A percentile compares a stretch with the other conserved stretches of the same genome.
phyloP scores from a whole-genome alignment of 768 basidiomycete species.

The Leccinum olivaceopallidum region DNA sequence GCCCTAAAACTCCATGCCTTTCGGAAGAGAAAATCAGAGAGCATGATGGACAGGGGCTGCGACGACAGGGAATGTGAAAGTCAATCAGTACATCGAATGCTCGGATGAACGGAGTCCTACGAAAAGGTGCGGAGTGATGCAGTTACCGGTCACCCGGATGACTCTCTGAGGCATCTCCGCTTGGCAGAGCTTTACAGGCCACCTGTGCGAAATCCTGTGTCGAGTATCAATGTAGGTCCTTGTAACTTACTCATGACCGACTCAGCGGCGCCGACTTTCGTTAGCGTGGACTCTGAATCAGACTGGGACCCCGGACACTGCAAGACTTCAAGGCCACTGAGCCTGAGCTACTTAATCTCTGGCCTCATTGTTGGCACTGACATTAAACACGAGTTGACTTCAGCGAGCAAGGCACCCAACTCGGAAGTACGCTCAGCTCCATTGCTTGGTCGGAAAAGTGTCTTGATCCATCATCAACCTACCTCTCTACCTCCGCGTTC shows the following conservation, averaged over 20 bases:
- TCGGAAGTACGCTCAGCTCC: neutral
- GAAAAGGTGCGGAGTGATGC: neutral
- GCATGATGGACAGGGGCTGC: neutral
- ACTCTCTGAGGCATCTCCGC: neutral
- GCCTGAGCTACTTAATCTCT: neutral
- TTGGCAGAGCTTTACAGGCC: neutral
- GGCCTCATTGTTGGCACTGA: conserved; percentile 2
- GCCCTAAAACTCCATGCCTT: neutral
- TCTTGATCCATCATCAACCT: neutral
- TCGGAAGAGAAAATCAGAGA: neutral
- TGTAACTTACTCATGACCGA: too few species aligned
- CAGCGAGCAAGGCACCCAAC: neutral
- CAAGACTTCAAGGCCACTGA: neutral
- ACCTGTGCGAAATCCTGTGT: neutral
- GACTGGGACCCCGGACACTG: conserved; percentile 26
- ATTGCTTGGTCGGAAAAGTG: neutral
- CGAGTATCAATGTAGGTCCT: neutral
- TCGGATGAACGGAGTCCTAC: neutral
- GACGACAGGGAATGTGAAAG: neutral
- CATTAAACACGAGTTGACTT: conserved; percentile 9
- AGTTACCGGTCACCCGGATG: neutral
- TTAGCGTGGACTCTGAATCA: neutral
- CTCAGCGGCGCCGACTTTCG: too few species aligned
- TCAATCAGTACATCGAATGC: neutral
- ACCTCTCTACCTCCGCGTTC: neutral